Evolutionary conservation across 345 rosid species (phyloP).

Genomic region (Garcia nutans): DNA sequence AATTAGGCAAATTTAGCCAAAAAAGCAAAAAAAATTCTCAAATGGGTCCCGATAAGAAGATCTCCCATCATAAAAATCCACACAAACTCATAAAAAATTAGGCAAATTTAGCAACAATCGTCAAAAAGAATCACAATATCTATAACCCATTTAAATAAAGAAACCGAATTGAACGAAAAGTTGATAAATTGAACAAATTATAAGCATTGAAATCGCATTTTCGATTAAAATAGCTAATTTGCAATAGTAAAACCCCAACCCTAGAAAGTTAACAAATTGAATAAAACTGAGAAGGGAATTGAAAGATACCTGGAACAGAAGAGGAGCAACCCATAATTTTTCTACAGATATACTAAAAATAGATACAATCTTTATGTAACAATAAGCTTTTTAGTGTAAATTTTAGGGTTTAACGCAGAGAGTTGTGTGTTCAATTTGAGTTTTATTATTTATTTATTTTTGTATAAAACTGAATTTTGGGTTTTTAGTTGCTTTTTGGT

Average conservation of each 20-base stretch:
- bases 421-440: background rate
- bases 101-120: background rate
- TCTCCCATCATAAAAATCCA: background rate
- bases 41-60: constrained; percentile 18
- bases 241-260: background rate
- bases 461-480: background rate
- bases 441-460: too few species aligned
- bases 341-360: background rate
- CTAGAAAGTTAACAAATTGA: background rate
- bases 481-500: background rate
- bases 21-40: constrained; percentile 8
- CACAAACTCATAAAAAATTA: background rate
- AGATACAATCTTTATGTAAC: background rate
- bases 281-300: background rate
- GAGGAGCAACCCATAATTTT: constrained; percentile 78
- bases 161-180: background rate
- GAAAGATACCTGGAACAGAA: constrained; percentile 68
- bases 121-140: background rate
- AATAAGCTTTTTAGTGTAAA: background rate
- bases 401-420: constrained; percentile 1
- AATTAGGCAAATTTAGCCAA: background rate
- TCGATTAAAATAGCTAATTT: background rate
- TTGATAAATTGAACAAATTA: constrained; percentile 6
- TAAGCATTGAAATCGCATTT: background rate
- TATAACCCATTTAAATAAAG: background rate